Conservation (phyloP, 306 rosid genomes). For the Dalbergia cochinchinensis region DNA sequence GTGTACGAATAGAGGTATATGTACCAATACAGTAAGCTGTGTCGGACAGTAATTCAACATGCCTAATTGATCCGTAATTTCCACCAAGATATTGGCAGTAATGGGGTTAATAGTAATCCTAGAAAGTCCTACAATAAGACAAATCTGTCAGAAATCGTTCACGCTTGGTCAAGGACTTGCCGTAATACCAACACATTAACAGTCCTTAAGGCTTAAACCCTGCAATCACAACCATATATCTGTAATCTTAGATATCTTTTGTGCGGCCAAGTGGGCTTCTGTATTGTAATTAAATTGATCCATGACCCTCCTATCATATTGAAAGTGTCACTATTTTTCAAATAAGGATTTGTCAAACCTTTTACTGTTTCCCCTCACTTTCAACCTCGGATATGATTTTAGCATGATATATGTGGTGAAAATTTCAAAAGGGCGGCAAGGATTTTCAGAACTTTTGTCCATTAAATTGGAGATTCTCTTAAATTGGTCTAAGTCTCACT, state of each 20-base stretch:
- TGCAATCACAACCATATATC: neutral
- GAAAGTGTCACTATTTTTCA: slow-evolving; percentile 35
- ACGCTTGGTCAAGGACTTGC: slow-evolving; percentile 21
- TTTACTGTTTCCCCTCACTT: slow-evolving; percentile 38
- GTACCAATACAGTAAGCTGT: slow-evolving; percentile 5
- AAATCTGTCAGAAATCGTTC: slow-evolving; percentile 28
- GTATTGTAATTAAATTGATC: slow-evolving; percentile 1
- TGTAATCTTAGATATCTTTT: neutral
- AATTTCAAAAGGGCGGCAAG: neutral
- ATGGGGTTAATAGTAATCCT: neutral
- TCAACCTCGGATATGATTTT: slow-evolving; percentile 19
- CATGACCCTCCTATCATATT: slow-evolving; percentile 5
- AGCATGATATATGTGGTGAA: slow-evolving; percentile 16
- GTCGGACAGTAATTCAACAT: slow-evolving; percentile 36
- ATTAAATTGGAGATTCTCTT: slow-evolving; percentile 3
- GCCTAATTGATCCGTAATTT: slow-evolving; percentile 3
- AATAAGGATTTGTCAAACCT: slow-evolving; percentile 28
- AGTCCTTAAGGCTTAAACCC: too few relatives aligned
- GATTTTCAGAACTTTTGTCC: slow-evolving; percentile 36
- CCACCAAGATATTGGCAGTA: neutral
- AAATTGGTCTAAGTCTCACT: neutral
- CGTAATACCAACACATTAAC: slow-evolving; percentile 13
- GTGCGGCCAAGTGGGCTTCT: slow-evolving; percentile 21
- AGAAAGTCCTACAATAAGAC: slow-evolving; percentile 28
- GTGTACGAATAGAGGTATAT: too few relatives aligned